phyloP scores from a whole-genome alignment of 352 stramenopile genomes.

The Pythium sp. region DNA sequence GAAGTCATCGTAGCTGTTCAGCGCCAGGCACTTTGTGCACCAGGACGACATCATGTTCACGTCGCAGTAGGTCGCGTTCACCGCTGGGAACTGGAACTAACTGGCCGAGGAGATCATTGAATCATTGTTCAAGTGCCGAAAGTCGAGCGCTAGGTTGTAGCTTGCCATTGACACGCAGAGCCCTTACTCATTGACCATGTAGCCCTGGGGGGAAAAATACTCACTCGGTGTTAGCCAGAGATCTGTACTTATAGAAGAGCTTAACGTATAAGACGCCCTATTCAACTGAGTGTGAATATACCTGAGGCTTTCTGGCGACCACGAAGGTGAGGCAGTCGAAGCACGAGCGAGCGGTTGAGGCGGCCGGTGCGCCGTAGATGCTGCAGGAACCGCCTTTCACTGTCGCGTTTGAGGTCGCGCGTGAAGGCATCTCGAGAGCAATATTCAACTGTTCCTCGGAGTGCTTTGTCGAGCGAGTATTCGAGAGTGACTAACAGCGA shows the following conservation, averaged over 20 bases:
- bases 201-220: background rate
- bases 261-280: too few species aligned
- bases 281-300: background rate
- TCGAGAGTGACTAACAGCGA: too few species aligned
- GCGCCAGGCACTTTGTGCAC: background rate
- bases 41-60: background rate
- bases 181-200: background rate
- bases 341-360: background rate
- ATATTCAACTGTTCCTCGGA: too few species aligned
- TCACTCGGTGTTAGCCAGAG: background rate
- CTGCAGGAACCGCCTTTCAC: background rate
- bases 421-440: background rate
- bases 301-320: conserved; percentile 1
- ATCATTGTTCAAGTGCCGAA: background rate
- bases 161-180: background rate
- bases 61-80: background rate
- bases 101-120: background rate
- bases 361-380: background rate
- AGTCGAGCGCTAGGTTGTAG: background rate
- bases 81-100: background rate
- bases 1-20: background rate
- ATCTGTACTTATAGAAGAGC: too few species aligned
- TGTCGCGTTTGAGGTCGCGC: background rate
- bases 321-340: conserved; percentile 3
- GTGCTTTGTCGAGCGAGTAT: too few species aligned